These are phyloP conservation scores for Ophiostoma fasciatum DNA, from an alignment of 2,329 filamentous ascomycete species.

Conservation along the genomic window DNA sequence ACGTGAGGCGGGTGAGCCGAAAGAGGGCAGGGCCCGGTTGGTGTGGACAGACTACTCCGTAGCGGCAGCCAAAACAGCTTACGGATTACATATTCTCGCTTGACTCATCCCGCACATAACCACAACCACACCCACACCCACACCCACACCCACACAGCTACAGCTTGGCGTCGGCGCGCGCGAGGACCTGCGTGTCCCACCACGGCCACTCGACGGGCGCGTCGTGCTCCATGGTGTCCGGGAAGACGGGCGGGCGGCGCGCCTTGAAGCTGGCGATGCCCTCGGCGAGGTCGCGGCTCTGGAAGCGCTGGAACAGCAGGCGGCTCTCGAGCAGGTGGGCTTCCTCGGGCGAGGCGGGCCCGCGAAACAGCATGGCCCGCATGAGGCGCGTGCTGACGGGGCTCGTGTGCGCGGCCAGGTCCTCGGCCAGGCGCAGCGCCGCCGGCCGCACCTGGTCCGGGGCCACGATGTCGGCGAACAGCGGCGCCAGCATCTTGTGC, in stretches of 20 bases:
- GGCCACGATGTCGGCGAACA: conserved; percentile 53
- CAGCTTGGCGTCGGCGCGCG: conserved; percentile 8
- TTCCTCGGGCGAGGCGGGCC: conserved; percentile 45
- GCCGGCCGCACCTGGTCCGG: conserved; percentile 46
- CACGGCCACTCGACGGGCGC: conserved; percentile 48
- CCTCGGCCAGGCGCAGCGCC: conserved; percentile 47
- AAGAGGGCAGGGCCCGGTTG: too few relatives aligned
- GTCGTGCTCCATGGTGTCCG: conserved; percentile 30
- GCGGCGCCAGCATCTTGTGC: conserved; percentile 35
- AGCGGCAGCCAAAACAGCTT: too few relatives aligned
- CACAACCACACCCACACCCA: too few relatives aligned
- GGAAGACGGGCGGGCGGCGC: conserved; percentile 50
- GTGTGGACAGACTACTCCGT: too few relatives aligned
- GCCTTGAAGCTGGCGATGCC: conserved; percentile 55
- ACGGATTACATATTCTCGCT: too few relatives aligned
- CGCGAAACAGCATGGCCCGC: conserved; percentile 55
- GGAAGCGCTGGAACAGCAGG: conserved; percentile 47
- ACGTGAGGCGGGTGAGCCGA: too few relatives aligned
- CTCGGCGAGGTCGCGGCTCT: conserved; percentile 45
- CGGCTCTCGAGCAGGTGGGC: conserved; percentile 55
- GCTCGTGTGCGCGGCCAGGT: conserved; percentile 53
- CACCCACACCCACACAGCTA: too few relatives aligned
- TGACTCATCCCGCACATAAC: too few relatives aligned
- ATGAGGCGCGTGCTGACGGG: conserved; percentile 49
- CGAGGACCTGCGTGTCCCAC: conserved; percentile 43